phyloP scores from a whole-genome alignment of 495 filamentous ascomycete genomes.

The Aspergillus cristatus region DNA sequence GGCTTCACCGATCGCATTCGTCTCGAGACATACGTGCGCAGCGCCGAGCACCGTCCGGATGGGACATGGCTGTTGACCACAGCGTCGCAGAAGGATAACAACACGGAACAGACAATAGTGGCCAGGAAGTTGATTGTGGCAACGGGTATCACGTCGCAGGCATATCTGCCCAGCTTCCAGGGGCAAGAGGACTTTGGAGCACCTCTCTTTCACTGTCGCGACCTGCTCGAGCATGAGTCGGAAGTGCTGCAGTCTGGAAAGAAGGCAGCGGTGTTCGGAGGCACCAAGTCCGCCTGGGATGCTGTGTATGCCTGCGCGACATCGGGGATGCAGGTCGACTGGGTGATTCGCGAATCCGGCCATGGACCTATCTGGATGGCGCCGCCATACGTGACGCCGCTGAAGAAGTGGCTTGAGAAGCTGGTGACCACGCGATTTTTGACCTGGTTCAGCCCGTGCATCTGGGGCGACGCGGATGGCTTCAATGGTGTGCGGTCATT shows the following conservation, averaged over 20 bases:
- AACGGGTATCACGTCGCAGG: conserved; percentile 58
- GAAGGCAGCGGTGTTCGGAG: conserved; percentile 55
- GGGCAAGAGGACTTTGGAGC: conserved; percentile 43
- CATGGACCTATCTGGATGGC: conserved; percentile 68
- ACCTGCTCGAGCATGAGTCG: conserved; percentile 40
- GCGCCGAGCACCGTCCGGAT: conserved; percentile 36
- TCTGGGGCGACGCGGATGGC: conserved; percentile 50
- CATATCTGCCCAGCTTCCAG: conserved; percentile 42
- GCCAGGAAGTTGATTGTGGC: conserved; percentile 57
- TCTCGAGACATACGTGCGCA: conserved; percentile 41
- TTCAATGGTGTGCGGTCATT: conserved; percentile 38
- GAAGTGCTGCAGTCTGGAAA: conserved; percentile 22
- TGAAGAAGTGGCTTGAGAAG: conserved; percentile 53
- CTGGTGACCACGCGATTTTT: conserved; percentile 54
- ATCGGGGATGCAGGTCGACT: conserved; percentile 58
- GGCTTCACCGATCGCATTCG: conserved; percentile 45
- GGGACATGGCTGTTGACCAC: conserved; percentile 33
- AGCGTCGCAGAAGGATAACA: conserved; percentile 8
- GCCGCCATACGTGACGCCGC: conserved; percentile 51
- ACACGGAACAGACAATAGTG: conserved; percentile 18
- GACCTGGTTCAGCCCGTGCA: conserved; percentile 57
- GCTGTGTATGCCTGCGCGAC: conserved; percentile 60
- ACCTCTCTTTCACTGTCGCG: conserved; percentile 55
- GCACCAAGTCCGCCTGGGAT: conserved; percentile 71
- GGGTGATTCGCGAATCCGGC: conserved; percentile 70